phyloP scores from a whole-genome alignment of 495 filamentous ascomycete species.

The Pseudevernia furfuracea region DNA sequence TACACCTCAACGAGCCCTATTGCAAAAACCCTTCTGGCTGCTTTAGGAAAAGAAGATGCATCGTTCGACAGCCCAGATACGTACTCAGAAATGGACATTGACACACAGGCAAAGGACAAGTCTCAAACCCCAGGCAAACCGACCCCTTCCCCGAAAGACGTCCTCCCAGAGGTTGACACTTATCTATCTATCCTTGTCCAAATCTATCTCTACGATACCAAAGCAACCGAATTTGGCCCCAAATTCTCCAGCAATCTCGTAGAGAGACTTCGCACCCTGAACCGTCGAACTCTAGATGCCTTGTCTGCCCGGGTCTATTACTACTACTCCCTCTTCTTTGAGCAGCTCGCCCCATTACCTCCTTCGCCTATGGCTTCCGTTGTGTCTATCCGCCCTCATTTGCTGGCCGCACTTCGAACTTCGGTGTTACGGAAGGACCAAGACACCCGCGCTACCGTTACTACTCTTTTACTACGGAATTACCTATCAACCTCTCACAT shows the following conservation, averaged over 20 bases:
- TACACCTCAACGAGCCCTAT: conserved; percentile 58
- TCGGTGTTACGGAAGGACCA: conserved; percentile 91
- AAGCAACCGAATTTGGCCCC: conserved; percentile 67
- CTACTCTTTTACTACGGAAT: conserved; percentile 88
- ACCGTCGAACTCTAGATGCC: conserved; percentile 89
- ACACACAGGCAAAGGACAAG: conserved; percentile 52
- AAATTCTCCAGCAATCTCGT: conserved; percentile 75
- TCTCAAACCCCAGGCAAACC: conserved; percentile 27
- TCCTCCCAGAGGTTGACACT: conserved; percentile 82
- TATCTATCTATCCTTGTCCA: conserved; percentile 86
- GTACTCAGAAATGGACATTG: conserved; percentile 68
- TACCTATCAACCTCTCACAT: conserved; percentile 96
- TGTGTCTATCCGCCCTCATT: conserved; percentile 73
- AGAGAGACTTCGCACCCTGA: conserved; percentile 75
- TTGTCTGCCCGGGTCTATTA: conserved; percentile 95
- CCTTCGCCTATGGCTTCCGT: conserved; percentile 79
- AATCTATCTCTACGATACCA: conserved; percentile 80
- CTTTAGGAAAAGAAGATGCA: conserved; percentile 57
- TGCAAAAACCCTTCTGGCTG: conserved; percentile 61
- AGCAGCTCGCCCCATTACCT: conserved; percentile 76
- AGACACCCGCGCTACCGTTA: conserved; percentile 91
- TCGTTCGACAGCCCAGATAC: conserved; percentile 45
- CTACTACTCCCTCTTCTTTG: conserved; percentile 90
- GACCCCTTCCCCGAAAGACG: conserved; percentile 48
- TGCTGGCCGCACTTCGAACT: conserved; percentile 83